A percentile compares a stretch with the other conserved stretches of the same genome.
Conservation (phyloP, 768 basidiomycete species). For the Coprinellus aureogranulatus region DNA sequence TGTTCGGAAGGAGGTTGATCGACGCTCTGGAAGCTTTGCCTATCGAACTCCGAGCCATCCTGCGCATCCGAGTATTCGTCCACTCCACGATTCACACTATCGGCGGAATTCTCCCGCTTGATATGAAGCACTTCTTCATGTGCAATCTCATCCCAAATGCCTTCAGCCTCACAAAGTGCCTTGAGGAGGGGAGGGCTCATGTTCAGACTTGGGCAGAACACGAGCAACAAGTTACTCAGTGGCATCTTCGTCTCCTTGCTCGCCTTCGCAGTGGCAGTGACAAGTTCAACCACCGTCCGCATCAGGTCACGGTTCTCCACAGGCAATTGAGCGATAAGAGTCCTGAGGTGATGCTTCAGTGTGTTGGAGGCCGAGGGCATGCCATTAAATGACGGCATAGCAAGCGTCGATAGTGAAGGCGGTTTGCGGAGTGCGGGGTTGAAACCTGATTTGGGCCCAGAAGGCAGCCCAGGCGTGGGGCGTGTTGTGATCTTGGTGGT, state of each 20-base stretch:
- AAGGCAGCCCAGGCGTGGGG: constrained; percentile 31
- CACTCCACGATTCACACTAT: constrained; percentile 10
- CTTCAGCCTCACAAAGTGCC: constrained; percentile 67
- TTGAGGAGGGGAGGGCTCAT: constrained; percentile 74
- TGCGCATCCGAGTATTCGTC: constrained; percentile 27
- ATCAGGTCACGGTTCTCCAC: constrained; percentile 82
- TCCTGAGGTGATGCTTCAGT: constrained; percentile 55
- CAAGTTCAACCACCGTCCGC: constrained; percentile 75
- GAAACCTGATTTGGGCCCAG: constrained; percentile 34
- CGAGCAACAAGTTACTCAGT: constrained; percentile 79
- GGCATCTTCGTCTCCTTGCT: constrained; percentile 88
- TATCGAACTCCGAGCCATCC: constrained; percentile 26
- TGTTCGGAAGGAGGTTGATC: constrained; percentile 27
- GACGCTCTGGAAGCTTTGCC: constrained; percentile 14
- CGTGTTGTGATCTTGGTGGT: neutral
- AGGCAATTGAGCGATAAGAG: constrained; percentile 69
- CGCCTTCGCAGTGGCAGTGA: constrained; percentile 68
- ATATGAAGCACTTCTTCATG: constrained; percentile 11
- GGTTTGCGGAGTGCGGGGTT: constrained; percentile 59
- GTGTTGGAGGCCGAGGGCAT: constrained; percentile 59
- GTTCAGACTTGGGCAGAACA: constrained; percentile 83
- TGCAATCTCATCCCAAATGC: constrained; percentile 50
- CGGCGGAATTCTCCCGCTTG: constrained; percentile 11
- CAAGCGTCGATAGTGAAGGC: constrained; percentile 76
- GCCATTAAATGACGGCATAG: constrained; percentile 64